Percentiles rank a stretch among this genome's conserved stretches.
Conservation (phyloP, 2,329 filamentous ascomycete genomes). For the Trichoderma afroharzianum region DNA sequence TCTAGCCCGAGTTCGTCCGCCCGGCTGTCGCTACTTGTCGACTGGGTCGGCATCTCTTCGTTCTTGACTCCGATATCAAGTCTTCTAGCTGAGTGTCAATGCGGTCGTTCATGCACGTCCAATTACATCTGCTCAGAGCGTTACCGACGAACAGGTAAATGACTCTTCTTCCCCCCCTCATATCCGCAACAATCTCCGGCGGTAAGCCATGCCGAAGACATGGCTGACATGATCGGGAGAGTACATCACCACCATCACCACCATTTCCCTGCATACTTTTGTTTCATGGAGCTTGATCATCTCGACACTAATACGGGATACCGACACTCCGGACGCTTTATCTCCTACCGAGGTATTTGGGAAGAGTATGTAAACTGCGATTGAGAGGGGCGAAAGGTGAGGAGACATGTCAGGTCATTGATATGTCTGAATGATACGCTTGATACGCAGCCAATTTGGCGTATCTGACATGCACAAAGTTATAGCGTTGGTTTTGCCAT, state of each 20-base stretch:
- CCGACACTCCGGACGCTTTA: background rate
- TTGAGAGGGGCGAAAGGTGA: background rate
- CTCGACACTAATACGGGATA: background rate
- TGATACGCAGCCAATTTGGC: background rate
- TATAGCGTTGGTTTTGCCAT: background rate
- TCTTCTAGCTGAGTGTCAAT: background rate
- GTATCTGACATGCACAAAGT: background rate
- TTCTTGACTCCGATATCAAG: background rate
- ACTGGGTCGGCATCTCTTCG: background rate
- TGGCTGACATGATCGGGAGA: background rate
- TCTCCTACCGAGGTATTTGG: background rate
- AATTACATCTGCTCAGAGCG: background rate
- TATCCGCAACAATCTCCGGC: background rate
- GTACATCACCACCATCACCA: background rate
- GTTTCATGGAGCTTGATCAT: background rate
- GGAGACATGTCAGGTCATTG: background rate
- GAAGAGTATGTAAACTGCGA: background rate
- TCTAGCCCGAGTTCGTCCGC: conserved; percentile 1
- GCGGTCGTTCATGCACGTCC: background rate
- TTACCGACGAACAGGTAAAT: background rate
- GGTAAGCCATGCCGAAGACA: background rate
- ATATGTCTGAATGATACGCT: background rate
- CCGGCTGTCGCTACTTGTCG: background rate
- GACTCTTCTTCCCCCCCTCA: background rate
- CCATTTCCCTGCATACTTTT: background rate